Evolutionary conservation across 768 basidiomycete species (phyloP).

Genomic region (Lactarius pseudohatsudake): DNA sequence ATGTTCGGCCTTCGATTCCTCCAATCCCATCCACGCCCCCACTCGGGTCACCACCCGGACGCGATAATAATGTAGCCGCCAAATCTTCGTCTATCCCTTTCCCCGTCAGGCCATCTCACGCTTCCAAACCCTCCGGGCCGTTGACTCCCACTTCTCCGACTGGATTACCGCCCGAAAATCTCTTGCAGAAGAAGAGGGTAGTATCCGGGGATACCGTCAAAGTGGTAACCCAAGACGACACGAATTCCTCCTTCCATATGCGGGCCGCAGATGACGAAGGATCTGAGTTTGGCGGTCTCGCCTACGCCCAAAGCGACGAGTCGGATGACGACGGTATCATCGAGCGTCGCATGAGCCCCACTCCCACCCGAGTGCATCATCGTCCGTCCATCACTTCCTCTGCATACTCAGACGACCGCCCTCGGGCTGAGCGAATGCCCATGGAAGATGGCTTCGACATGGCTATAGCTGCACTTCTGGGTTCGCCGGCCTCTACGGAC

Average conservation of each 20-base stretch:
- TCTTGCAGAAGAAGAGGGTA: slow-evolving; percentile 38
- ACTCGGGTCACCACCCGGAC: neutral
- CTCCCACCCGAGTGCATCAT: slow-evolving; percentile 30
- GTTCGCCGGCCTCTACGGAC: slow-evolving; percentile 21
- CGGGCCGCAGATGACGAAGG: slow-evolving; percentile 25
- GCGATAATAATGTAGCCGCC: neutral
- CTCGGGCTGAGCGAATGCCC: neutral
- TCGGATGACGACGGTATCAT: slow-evolving; percentile 32
- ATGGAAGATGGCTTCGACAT: slow-evolving; percentile 37
- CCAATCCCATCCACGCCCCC: slow-evolving; percentile 22
- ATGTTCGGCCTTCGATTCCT: slow-evolving; percentile 28
- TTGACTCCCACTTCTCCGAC: slow-evolving; percentile 27
- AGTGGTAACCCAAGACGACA: slow-evolving; percentile 21
- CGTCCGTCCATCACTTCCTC: slow-evolving; percentile 36
- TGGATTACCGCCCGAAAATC: slow-evolving; percentile 49
- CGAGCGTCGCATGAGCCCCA: slow-evolving; percentile 26
- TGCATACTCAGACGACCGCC: slow-evolving; percentile 31
- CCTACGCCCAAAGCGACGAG: slow-evolving; percentile 37
- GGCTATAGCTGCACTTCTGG: slow-evolving; percentile 51
- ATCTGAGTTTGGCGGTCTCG: slow-evolving; percentile 37
- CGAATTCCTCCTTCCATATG: slow-evolving; percentile 8
- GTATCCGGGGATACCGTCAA: slow-evolving; percentile 16
- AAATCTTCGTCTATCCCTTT: slow-evolving; percentile 31
- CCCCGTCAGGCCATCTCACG: slow-evolving; percentile 28
- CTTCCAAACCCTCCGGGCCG: slow-evolving; percentile 31